A percentile compares a stretch with the other conserved stretches of the same genome.
phyloP scores from a whole-genome alignment of 2,329 filamentous ascomycete species.

The Ophiostoma fasciatum region DNA sequence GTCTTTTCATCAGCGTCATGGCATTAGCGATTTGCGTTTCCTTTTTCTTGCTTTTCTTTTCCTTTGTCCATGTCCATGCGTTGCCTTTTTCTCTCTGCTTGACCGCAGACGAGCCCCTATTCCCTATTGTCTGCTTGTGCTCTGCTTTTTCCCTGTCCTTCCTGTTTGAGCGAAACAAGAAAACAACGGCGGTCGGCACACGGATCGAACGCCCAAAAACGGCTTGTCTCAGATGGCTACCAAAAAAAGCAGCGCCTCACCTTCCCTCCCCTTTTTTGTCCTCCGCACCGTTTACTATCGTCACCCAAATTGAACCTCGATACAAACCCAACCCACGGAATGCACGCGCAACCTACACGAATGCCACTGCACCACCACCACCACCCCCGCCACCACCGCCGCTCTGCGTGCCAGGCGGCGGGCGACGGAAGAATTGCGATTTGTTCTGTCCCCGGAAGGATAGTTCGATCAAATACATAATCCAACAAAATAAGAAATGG shows the following conservation, averaged over 20 bases:
- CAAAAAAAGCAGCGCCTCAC: slow-evolving; percentile 1
- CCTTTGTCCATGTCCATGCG: slow-evolving; percentile 1
- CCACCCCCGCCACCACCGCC: too few relatives aligned
- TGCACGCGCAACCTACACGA: background rate
- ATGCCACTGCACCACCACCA: too few relatives aligned
- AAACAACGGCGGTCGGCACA: slow-evolving; percentile 4
- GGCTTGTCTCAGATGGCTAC: slow-evolving; percentile 2
- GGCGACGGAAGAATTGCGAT: too few relatives aligned
- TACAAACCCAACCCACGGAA: background rate
- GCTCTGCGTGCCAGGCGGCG: too few relatives aligned
- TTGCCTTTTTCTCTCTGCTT: too few relatives aligned
- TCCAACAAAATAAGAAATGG: too few relatives aligned
- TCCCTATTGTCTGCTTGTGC: background rate
- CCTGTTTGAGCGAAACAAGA: background rate
- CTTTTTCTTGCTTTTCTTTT: slow-evolving; percentile 16
- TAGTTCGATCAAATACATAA: too few relatives aligned
- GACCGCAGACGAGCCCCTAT: too few relatives aligned
- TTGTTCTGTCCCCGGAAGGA: too few relatives aligned
- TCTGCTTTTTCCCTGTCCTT: background rate
- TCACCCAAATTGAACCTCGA: slow-evolving; percentile 2
- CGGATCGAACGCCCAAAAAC: slow-evolving; percentile 3
- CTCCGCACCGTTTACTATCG: background rate
- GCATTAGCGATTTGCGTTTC: slow-evolving; percentile 29
- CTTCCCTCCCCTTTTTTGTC: slow-evolving; percentile 1
- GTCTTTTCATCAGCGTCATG: slow-evolving; percentile 24